Conservation (phyloP, 2,329 filamentous ascomycete genomes). For the Sporothrix schenckii region DNA sequence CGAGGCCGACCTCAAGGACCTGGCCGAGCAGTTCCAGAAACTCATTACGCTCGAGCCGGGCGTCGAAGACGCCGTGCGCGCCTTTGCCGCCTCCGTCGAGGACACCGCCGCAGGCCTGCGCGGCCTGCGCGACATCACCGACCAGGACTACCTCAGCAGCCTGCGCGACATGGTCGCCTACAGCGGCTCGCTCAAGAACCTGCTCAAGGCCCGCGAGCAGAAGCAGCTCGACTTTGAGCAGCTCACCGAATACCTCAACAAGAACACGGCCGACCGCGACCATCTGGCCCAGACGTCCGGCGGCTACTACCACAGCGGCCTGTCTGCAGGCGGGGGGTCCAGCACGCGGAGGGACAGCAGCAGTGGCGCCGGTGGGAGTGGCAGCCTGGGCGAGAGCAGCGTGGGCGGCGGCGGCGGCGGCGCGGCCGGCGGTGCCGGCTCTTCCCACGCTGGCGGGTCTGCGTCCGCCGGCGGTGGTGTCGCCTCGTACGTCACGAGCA, state of each 20-base stretch:
- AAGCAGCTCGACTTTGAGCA: constrained; percentile 98
- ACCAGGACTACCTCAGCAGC: constrained; percentile 92
- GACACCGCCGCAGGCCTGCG: constrained; percentile 79
- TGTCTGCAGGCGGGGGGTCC: constrained; percentile 30
- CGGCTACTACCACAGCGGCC: constrained; percentile 50
- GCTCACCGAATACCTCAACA: constrained; percentile 91
- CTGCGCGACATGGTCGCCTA: constrained; percentile 96
- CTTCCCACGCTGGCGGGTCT: constrained; percentile 35
- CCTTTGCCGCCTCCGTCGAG: constrained; percentile 84
- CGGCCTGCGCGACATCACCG: constrained; percentile 83
- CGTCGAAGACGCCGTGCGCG: constrained; percentile 77
- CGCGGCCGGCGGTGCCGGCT: constrained; percentile 14
- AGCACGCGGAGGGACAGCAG: not conserved
- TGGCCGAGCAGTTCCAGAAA: constrained; percentile 93
- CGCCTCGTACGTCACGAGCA: constrained; percentile 30
- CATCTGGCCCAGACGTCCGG: constrained; percentile 60
- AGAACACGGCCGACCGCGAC: constrained; percentile 85
- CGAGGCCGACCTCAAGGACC: constrained; percentile 82
- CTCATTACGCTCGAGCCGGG: constrained; percentile 87
- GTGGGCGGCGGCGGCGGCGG: constrained; percentile 33
- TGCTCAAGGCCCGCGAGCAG: constrained; percentile 91
- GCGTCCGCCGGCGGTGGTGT: constrained; percentile 42
- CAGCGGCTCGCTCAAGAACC: constrained; percentile 78
- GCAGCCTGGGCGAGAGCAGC: constrained; percentile 33
- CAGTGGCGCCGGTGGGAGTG: constrained; percentile 32